Evolutionary conservation across 2,329 filamentous ascomycete species (phyloP).

Genomic region (Zymoseptoria tritici): DNA sequence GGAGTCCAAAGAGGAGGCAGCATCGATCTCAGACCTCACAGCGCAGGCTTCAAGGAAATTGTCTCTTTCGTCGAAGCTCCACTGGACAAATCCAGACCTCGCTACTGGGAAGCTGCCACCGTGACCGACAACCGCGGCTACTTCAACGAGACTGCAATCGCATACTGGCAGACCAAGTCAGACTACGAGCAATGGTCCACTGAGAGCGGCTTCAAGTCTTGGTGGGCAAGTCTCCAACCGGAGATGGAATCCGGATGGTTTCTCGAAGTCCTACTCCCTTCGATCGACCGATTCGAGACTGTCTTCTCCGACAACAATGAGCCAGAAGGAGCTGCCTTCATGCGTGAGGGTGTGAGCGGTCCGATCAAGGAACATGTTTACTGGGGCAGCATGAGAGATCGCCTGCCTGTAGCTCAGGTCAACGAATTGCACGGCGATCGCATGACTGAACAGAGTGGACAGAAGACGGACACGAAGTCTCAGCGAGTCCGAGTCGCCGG

Average conservation of each 20-base stretch:
- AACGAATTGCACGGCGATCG: slow-evolving; percentile 23
- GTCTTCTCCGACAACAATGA: slow-evolving; percentile 34
- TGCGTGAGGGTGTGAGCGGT: slow-evolving; percentile 33
- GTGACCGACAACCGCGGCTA: slow-evolving; percentile 27
- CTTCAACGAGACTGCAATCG: slow-evolving; percentile 33
- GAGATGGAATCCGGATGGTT: slow-evolving; percentile 35
- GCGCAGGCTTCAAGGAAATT: slow-evolving; percentile 9
- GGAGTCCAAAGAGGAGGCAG: slow-evolving; percentile 23
- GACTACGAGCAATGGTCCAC: slow-evolving; percentile 29
- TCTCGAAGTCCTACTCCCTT: slow-evolving; percentile 37
- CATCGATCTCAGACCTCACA: slow-evolving; percentile 6
- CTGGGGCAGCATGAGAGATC: slow-evolving; percentile 43
- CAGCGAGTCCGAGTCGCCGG: slow-evolving; percentile 30
- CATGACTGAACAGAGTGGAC: slow-evolving; percentile 23
- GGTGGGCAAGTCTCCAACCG: slow-evolving; percentile 32
- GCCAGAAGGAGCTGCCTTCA: slow-evolving; percentile 37
- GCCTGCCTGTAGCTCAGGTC: slow-evolving; percentile 33
- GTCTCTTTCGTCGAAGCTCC: slow-evolving; percentile 15
- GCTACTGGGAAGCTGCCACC: slow-evolving; percentile 31
- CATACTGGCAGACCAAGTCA: slow-evolving; percentile 33
- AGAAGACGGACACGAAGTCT: neutral
- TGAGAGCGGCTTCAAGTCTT: slow-evolving; percentile 31
- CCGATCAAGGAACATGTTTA: slow-evolving; percentile 39
- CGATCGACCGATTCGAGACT: slow-evolving; percentile 39
- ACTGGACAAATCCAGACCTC: slow-evolving; percentile 12